phyloP scores from a whole-genome alignment of 2,329 filamentous ascomycete genomes.

The Apiospora pterosperma region DNA sequence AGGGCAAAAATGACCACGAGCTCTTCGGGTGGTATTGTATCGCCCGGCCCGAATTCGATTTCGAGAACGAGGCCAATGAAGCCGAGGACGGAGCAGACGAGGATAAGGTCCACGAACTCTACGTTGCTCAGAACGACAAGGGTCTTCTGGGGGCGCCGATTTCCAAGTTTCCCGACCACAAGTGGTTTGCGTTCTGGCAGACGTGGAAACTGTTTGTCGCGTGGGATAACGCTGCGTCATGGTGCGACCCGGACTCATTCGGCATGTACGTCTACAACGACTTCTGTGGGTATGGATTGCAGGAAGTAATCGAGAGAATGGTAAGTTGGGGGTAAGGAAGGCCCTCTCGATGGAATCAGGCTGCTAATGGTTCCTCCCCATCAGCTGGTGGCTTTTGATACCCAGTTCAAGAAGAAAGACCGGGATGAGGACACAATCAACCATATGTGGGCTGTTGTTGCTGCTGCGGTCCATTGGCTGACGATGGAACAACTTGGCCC shows the following conservation, averaged over 20 bases:
- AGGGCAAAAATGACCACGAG: neutral
- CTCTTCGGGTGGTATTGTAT: neutral
- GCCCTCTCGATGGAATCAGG: no score
- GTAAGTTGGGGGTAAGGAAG: slow-evolving; percentile 10
- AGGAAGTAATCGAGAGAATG: slow-evolving; percentile 26
- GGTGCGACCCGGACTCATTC: slow-evolving; percentile 23
- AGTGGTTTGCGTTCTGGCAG: slow-evolving; percentile 14
- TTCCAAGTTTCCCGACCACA: slow-evolving; percentile 3
- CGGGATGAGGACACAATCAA: slow-evolving; percentile 15
- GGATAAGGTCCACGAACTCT: slow-evolving; percentile 22
- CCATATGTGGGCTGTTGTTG: slow-evolving; percentile 18
- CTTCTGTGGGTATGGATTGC: slow-evolving; percentile 24
- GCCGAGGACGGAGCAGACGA: neutral
- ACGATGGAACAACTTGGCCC: slow-evolving; percentile 11
- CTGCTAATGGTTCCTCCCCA: neutral
- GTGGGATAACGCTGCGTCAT: slow-evolving; percentile 14
- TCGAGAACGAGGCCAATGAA: neutral
- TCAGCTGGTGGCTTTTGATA: slow-evolving; percentile 17
- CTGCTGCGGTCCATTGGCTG: slow-evolving; percentile 17
- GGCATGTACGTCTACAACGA: slow-evolving; percentile 27
- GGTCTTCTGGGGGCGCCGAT: neutral
- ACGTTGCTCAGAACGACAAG: slow-evolving; percentile 12
- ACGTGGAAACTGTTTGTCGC: slow-evolving; percentile 16
- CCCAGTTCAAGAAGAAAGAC: slow-evolving; percentile 17
- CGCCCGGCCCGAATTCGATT: neutral